Conservation (phyloP, 495 filamentous ascomycete species). For the Talaromyces proteolyticus region DNA sequence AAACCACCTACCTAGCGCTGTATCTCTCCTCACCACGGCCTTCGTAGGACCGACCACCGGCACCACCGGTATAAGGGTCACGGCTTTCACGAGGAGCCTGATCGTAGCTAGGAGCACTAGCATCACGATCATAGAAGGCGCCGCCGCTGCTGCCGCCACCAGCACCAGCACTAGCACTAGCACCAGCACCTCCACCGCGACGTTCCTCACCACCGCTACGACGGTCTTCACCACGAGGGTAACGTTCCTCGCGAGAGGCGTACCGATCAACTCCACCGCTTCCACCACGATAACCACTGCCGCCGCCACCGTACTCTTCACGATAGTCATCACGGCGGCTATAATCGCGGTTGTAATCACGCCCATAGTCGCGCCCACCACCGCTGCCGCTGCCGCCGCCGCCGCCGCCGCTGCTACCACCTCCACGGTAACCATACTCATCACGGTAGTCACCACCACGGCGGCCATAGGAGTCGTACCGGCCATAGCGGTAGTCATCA, state of each 20-base stretch:
- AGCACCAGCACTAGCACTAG: constrained; percentile 33
- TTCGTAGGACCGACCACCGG: constrained; percentile 46
- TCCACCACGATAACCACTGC: constrained; percentile 52
- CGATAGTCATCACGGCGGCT: constrained; percentile 26
- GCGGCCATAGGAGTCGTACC: constrained; percentile 47
- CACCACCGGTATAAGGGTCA: constrained; percentile 41
- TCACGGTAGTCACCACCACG: constrained; percentile 51
- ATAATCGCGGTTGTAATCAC: constrained; percentile 46
- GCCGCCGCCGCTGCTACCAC: constrained; percentile 14
- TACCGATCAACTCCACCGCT: constrained; percentile 53
- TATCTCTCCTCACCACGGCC: constrained; percentile 41
- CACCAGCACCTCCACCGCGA: constrained; percentile 36
- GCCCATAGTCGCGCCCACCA: constrained; percentile 47
- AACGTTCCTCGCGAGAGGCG: constrained; percentile 62
- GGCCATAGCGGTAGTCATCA: constrained; percentile 47
- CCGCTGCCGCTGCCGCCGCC: too few relatives aligned
- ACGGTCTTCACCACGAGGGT: constrained; percentile 55
- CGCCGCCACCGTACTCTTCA: constrained; percentile 37
- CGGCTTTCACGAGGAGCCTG: constrained; percentile 56
- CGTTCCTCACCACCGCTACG: constrained; percentile 50
- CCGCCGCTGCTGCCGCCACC: constrained; percentile 37
- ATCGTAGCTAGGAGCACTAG: constrained; percentile 38
- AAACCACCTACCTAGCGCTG: constrained; percentile 32
- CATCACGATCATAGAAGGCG: constrained; percentile 41
- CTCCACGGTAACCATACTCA: constrained; percentile 51